These are phyloP conservation scores for Coprinellus aureogranulatus DNA, from an alignment of 768 basidiomycete genomes.

Conservation along the genomic window DNA sequence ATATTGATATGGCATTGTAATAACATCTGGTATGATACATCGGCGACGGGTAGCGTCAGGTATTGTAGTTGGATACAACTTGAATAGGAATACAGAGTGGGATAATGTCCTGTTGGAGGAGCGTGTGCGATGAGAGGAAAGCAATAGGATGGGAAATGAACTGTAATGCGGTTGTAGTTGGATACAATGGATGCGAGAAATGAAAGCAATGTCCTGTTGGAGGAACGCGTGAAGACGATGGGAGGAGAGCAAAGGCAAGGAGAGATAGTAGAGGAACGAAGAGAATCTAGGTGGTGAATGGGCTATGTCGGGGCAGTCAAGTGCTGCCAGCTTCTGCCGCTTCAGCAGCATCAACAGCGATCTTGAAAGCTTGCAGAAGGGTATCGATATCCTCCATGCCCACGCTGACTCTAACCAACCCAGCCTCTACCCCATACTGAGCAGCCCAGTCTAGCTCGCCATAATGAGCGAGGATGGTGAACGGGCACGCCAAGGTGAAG, in stretches of 20 bases:
- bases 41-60: background rate
- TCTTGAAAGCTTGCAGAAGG: conserved; percentile 57
- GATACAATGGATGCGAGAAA: conserved; percentile 36
- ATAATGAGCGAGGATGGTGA: conserved; percentile 89
- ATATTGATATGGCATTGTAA: no score
- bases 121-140: background rate
- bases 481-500: conserved; percentile 94
- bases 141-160: conserved; percentile 2
- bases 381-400: conserved; percentile 74
- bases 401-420: conserved; percentile 85
- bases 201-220: conserved; percentile 30
- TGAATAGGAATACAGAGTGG: background rate
- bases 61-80: conserved; percentile 9
- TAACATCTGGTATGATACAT: background rate
- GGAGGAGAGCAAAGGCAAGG: background rate
- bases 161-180: conserved; percentile 34
- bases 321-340: conserved; percentile 7
- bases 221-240: conserved; percentile 16
- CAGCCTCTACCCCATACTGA: conserved; percentile 78
- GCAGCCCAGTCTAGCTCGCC: conserved; percentile 90
- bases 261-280: background rate
- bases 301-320: background rate
- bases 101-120: conserved; percentile 9
- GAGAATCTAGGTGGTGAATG: background rate
- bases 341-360: conserved; percentile 76